Percentiles rank a stretch among this genome's conserved stretches.
These are phyloP conservation scores for Trichoderma brevicompactum DNA, from an alignment of 2,329 filamentous ascomycete species.

Conservation along the genomic window DNA sequence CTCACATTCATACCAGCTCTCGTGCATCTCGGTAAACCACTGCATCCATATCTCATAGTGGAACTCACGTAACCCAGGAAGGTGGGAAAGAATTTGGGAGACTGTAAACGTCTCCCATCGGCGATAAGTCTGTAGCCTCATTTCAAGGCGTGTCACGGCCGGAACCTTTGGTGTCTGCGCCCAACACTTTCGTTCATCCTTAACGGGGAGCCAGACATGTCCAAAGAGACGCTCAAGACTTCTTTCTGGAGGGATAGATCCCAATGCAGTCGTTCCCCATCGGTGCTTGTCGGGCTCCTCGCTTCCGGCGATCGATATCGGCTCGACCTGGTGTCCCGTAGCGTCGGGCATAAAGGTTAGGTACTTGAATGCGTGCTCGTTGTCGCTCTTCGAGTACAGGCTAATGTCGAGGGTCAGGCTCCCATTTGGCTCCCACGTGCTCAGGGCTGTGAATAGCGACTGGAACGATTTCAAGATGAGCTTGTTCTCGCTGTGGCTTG, in stretches of 20 bases:
- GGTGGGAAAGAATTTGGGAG: conserved; percentile 41
- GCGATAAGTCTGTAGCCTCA: conserved; percentile 42
- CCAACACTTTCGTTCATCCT: conserved; percentile 17
- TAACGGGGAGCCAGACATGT: neutral
- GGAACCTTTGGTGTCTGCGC: conserved; percentile 12
- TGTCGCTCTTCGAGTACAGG: conserved; percentile 45
- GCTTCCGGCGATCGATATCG: conserved; percentile 9
- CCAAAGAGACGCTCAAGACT: conserved; percentile 19
- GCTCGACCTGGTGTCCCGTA: conserved; percentile 27
- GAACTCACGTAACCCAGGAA: conserved; percentile 45
- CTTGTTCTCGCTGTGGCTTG: conserved; percentile 33
- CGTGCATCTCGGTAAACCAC: conserved; percentile 39
- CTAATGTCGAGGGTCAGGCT: conserved; percentile 45
- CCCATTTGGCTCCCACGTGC: conserved; percentile 40
- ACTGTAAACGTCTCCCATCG: conserved; percentile 42
- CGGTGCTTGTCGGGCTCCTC: conserved; percentile 10
- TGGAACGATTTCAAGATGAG: conserved; percentile 39
- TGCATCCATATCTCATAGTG: conserved; percentile 48
- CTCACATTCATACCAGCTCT: conserved; percentile 33
- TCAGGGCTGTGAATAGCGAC: conserved; percentile 40
- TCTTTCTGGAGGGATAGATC: conserved; percentile 3
- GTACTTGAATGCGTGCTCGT: conserved; percentile 45
- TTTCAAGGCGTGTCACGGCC: conserved; percentile 20
- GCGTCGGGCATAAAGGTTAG: conserved; percentile 35
- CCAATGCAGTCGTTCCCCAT: conserved; percentile 12